Conservation (phyloP, 2,329 filamentous ascomycete genomes). For the Paraconiothyrium sp. region DNA sequence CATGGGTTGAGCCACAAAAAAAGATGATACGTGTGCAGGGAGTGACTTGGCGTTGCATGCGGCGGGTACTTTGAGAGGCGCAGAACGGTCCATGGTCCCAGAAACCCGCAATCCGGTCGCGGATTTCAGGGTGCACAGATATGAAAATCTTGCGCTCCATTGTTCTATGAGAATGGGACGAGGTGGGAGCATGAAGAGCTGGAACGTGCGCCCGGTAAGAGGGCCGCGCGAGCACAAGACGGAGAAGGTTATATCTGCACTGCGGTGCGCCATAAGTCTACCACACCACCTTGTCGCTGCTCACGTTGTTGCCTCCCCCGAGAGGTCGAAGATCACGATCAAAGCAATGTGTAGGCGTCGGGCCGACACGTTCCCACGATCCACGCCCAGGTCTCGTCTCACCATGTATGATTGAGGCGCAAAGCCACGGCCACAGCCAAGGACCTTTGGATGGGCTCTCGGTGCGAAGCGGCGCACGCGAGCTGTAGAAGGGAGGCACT, state of each 20-base stretch:
- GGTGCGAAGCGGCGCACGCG: too few relatives aligned
- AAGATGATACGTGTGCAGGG: slow-evolving; percentile 7
- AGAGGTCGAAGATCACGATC: not conserved
- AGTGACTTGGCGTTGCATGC: slow-evolving; percentile 4
- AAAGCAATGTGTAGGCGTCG: not conserved
- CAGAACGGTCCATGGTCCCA: not conserved
- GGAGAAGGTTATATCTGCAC: not conserved
- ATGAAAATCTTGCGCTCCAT: not conserved
- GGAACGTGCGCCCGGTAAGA: slow-evolving; percentile 6
- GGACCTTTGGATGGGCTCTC: not conserved
- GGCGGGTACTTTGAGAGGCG: not conserved
- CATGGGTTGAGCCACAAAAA: not conserved
- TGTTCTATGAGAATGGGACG: not conserved
- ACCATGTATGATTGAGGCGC: slow-evolving; percentile 3
- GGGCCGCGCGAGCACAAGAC: not conserved
- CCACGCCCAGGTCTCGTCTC: slow-evolving; percentile 13
- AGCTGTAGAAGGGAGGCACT: too few relatives aligned
- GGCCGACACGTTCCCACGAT: slow-evolving; percentile 1
- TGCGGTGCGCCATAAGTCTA: not conserved
- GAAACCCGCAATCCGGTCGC: not conserved
- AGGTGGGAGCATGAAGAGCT: not conserved
- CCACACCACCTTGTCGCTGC: not conserved
- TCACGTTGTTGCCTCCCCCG: not conserved
- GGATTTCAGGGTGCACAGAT: not conserved
- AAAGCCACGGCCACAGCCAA: slow-evolving; percentile 2